A percentile compares a stretch with the other conserved stretches of the same genome.
phyloP scores from a whole-genome alignment of 768 basidiomycete genomes.

The Gymnopilus dilepis region DNA sequence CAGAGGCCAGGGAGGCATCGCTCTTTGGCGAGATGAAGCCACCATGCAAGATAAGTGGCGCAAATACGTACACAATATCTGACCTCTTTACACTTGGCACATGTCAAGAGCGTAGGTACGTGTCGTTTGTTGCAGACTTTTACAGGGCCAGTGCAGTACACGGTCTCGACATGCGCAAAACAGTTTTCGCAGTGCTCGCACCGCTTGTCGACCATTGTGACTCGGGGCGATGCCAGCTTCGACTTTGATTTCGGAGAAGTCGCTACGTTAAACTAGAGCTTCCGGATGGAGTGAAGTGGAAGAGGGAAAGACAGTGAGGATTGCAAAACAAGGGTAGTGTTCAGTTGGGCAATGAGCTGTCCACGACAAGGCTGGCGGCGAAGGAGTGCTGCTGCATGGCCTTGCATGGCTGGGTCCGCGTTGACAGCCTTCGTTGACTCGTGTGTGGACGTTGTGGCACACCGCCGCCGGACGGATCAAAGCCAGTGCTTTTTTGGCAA shows the following conservation, averaged over 20 bases:
- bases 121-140: constrained; percentile 23
- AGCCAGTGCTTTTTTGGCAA: no score
- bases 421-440: no score
- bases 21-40: background rate
- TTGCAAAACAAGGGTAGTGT: background rate
- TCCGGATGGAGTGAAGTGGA: background rate
- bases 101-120: constrained; percentile 17
- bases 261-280: no score
- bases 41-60: background rate
- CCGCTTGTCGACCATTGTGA: constrained; percentile 10
- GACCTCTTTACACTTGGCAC: constrained; percentile 23
- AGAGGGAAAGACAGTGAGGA: background rate
- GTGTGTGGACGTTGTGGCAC: no score
- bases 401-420: no score
- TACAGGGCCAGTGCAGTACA: constrained; percentile 11
- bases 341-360: background rate
- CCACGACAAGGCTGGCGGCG: background rate
- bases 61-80: constrained; percentile 22
- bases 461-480: no score
- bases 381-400: no score
- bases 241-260: no score
- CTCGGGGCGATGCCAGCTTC: no score
- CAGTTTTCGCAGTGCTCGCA: constrained; percentile 26
- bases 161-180: constrained; percentile 18
- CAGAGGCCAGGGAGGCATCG: background rate